These are phyloP conservation scores for Phialophora verrucosa DNA, from an alignment of 2,329 filamentous ascomycete species.

Conservation along the genomic window DNA sequence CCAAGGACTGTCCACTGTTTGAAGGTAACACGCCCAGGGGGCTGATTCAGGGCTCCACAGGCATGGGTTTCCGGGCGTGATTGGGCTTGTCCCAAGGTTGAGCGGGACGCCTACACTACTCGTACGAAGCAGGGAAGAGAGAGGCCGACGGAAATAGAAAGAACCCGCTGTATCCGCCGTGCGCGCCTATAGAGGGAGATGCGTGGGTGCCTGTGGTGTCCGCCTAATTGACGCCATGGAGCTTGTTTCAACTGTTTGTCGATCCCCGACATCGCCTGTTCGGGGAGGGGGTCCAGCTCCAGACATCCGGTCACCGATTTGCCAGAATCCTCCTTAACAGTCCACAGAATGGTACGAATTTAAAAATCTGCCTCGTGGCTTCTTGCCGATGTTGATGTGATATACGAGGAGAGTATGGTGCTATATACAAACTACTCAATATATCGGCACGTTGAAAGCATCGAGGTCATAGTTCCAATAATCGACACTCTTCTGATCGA, in stretches of 20 bases:
- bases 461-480: constrained; percentile 50
- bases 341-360: no score
- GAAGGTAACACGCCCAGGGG: constrained; percentile 4
- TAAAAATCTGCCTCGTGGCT: no score
- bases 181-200: no score
- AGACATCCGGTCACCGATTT: no score
- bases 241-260: background rate
- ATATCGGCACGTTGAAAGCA: constrained; percentile 50
- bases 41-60: background rate
- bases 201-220: no score
- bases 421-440: constrained; percentile 34
- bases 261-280: no score
- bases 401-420: no score
- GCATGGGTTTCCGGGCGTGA: background rate
- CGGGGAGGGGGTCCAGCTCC: no score
- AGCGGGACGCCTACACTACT: background rate
- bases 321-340: no score
- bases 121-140: background rate
- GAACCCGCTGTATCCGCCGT: no score
- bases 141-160: background rate
- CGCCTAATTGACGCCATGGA: constrained; percentile 5
- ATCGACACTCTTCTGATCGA: constrained; percentile 48
- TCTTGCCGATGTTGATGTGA: background rate
- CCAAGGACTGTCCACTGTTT: background rate
- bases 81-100: background rate